These are phyloP conservation scores for Castanospermum australe DNA, from an alignment of 306 rosid species.

Conservation along the genomic window DNA sequence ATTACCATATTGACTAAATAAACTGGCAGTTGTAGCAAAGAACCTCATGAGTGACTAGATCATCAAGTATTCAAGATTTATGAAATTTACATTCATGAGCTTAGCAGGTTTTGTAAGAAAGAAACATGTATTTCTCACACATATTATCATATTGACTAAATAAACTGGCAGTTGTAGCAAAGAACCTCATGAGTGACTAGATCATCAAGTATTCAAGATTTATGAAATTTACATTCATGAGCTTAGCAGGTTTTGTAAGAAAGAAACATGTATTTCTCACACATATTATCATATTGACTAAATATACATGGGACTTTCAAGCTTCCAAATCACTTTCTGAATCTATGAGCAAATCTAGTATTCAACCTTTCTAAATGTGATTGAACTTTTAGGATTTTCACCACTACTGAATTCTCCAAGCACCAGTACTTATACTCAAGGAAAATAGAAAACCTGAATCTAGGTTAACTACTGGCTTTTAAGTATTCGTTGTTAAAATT, in stretches of 20 bases:
- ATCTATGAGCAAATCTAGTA: neutral
- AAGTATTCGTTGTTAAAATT: neutral
- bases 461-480: neutral
- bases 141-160: neutral
- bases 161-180: constrained; percentile 42
- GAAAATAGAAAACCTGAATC: neutral
- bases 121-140: neutral
- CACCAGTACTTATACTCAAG: neutral
- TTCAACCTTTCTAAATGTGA: neutral
- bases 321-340: neutral
- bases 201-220: constrained; percentile 2
- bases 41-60: constrained; percentile 8
- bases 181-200: constrained; percentile 12
- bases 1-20: neutral
- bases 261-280: neutral
- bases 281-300: neutral
- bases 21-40: constrained; percentile 43
- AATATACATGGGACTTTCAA: constrained; percentile 20
- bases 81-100: neutral
- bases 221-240: constrained; percentile 1
- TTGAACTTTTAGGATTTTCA: neutral
- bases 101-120: neutral
- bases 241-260: neutral
- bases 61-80: constrained; percentile 1
- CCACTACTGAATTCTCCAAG: neutral